These are phyloP conservation scores for Zymoseptoria brevis DNA, from an alignment of 2,329 filamentous ascomycete species.

Conservation along the genomic window DNA sequence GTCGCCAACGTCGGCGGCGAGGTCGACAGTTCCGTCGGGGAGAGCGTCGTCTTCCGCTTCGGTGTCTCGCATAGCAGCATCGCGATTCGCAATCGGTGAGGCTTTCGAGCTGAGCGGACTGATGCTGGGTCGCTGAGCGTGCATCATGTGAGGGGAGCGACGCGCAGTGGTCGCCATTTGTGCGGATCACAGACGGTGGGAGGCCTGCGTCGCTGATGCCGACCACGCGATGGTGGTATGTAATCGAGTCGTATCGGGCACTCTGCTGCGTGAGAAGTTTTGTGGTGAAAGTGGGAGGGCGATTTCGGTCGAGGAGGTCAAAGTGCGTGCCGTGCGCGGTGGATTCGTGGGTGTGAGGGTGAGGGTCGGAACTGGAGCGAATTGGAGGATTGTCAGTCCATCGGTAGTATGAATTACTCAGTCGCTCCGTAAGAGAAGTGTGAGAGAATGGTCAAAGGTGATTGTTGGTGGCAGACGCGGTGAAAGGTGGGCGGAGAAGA, in stretches of 20 bases:
- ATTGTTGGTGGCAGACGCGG: not conserved
- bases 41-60: not conserved
- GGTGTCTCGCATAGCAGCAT: conserved; percentile 4
- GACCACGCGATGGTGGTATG: not conserved
- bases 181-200: not conserved
- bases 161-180: not conserved
- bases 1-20: conserved; percentile 21
- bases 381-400: not conserved
- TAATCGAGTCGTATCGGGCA: not conserved
- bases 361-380: not conserved
- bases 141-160: conserved; percentile 16
- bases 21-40: conserved; percentile 7
- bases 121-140: conserved; percentile 21
- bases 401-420: not conserved
- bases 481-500: not conserved
- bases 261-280: not conserved
- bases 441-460: not conserved
- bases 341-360: not conserved
- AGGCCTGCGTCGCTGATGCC: not conserved
- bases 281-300: not conserved
- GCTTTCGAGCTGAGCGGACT: conserved; percentile 29
- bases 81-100: conserved; percentile 21
- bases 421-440: not conserved
- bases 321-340: not conserved
- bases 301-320: not conserved